Conservation (phyloP, 78 protist genomes). For the Planoprotostelium fungivorum region DNA sequence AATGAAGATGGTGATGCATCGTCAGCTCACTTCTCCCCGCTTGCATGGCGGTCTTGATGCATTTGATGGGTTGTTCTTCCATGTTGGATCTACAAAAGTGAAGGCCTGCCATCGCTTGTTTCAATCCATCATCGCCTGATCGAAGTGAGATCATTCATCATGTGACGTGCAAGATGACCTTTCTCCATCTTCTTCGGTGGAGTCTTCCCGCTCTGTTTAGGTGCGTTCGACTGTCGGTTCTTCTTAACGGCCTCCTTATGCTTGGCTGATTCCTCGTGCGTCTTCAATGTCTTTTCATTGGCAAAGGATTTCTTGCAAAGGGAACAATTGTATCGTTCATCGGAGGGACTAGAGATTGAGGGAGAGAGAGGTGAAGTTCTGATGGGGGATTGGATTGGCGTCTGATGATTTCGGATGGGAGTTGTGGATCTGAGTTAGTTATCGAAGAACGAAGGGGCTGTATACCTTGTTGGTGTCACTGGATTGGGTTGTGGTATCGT, state of each 20-base stretch:
- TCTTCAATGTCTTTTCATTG: neutral
- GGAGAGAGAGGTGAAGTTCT: too few relatives aligned
- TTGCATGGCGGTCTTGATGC: neutral
- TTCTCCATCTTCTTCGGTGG: neutral
- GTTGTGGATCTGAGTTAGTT: too few relatives aligned
- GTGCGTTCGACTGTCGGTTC: neutral
- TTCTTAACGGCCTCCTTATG: neutral
- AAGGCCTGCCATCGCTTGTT: neutral
- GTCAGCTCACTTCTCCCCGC: neutral
- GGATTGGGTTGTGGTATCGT: too few relatives aligned
- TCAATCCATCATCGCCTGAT: neutral
- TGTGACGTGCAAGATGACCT: neutral
- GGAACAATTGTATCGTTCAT: neutral
- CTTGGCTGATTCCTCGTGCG: neutral
- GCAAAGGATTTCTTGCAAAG: neutral
- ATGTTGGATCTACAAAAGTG: neutral
- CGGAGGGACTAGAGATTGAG: too few relatives aligned
- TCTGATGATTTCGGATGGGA: too few relatives aligned
- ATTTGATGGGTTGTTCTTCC: neutral
- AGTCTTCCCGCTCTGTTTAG: neutral
- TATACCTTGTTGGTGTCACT: too few relatives aligned
- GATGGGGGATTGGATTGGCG: too few relatives aligned
- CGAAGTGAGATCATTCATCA: neutral
- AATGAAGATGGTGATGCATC: too few relatives aligned
- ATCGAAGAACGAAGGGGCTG: too few relatives aligned